Evolutionary conservation across 345 rosid species (phyloP).

Genomic region (Mallotus nudiflorus): DNA sequence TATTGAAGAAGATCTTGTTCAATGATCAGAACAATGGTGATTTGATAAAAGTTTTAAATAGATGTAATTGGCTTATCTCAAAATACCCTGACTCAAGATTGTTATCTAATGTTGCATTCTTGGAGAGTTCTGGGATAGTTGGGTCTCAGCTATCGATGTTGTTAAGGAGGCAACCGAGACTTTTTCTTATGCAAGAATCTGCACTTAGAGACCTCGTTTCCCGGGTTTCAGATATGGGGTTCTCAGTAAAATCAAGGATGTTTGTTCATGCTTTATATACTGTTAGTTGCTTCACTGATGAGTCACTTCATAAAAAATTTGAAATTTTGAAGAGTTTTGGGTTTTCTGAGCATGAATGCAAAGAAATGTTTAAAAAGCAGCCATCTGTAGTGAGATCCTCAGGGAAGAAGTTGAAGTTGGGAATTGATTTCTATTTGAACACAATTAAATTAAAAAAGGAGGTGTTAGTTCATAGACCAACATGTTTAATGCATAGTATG

Average conservation of each 20-base stretch:
- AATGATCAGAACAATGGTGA: constrained; percentile 23
- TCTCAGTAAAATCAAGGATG: constrained; percentile 43
- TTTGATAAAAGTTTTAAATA: constrained; percentile 23
- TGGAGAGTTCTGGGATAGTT: constrained; percentile 34
- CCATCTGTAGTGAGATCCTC: constrained; percentile 32
- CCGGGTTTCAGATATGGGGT: constrained; percentile 31
- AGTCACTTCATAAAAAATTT: constrained; percentile 32
- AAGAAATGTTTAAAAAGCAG: constrained; percentile 31
- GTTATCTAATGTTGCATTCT: constrained; percentile 27
- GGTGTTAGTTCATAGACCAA: constrained; percentile 21
- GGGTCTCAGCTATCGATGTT: constrained; percentile 34
- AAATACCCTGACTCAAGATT: constrained; percentile 20
- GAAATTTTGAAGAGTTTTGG: constrained; percentile 30
- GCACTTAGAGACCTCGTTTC: constrained; percentile 24
- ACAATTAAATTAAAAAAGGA: constrained; percentile 24
- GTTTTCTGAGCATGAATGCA: constrained; percentile 28
- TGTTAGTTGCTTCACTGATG: constrained; percentile 30
- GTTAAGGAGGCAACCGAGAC: constrained; percentile 33
- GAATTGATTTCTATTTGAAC: constrained; percentile 34
- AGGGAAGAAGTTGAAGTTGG: constrained; percentile 32
- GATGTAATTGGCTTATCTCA: constrained; percentile 24
- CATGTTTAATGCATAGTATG: constrained; percentile 28
- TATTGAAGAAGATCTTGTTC: constrained; percentile 25
- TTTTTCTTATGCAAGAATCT: constrained; percentile 24
- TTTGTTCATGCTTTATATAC: constrained; percentile 35